Evolutionary conservation across 116 monocot genomes (phyloP), one percentile per base, ranked within the genome.

Genomic region (Zostera marina): DNA sequence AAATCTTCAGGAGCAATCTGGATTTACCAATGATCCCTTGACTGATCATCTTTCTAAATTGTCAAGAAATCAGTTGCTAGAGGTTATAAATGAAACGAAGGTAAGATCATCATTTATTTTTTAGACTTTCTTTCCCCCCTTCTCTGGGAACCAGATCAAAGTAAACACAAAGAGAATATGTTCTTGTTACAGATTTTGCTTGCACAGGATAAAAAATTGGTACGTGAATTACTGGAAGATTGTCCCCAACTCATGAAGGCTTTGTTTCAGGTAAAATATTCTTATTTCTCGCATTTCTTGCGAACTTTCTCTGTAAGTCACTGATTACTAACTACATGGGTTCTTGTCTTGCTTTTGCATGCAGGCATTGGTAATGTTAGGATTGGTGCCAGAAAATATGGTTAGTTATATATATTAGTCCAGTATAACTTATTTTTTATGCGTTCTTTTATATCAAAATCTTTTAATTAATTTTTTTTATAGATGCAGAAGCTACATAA

Each of bases 301-400:
- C 4, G 47, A 47, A 47, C 13, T 14, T 2, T 32, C 32, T 32
- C 32, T 32, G 32, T 32, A 32, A 32, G 32, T 32, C 32, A 32
- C 5, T 32, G 32, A 32, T 32, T 32, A 5, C 32, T 5, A 32
- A 32, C 32, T 32, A 32, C 32, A 32, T 32, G 32, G 32, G 32
- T 32, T 32, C 32, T 5, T 32, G 32, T 32, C 32, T 32, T 9
- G 8, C 11, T 42, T 42, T 44, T 59, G 43, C 8, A 11, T 74
- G 63, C 89, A 96, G 96, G 82, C 76, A 57, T 78, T 79, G 56
- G 82, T 94, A 76, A 94, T 94, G 79, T 79, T 94, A 47, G 88
- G 88, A 24, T 61, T 85, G 76, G 88, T 75, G 43, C 69, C 81
- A 11, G 88, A 84, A 44, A 84, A 88, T 56, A 75, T 81, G 77